phyloP scores from a whole-genome alignment of 2,329 filamentous ascomycete genomes.

The Trichoderma simmonsii region DNA sequence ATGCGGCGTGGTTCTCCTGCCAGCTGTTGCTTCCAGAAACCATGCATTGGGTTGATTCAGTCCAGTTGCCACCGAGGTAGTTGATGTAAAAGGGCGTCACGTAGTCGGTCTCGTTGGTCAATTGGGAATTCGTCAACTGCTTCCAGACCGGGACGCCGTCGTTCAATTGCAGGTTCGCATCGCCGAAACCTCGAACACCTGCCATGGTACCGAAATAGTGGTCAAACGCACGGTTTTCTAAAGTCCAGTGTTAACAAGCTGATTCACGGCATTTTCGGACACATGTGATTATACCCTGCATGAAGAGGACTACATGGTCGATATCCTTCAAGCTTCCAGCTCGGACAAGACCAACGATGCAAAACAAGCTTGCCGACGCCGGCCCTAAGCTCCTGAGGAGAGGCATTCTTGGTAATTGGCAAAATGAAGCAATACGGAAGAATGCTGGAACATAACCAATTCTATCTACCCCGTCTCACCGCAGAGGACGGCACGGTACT shows the following conservation, averaged over 20 bases:
- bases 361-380: neutral
- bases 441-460: neutral
- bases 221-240: constrained; percentile 38
- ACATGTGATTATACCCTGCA: constrained; percentile 40
- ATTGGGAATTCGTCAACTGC: constrained; percentile 40
- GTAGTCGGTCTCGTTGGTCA: constrained; percentile 39
- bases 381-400: neutral
- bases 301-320: constrained; percentile 56
- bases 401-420: neutral
- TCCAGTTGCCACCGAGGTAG: constrained; percentile 49
- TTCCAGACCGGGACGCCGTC: constrained; percentile 44
- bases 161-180: constrained; percentile 53
- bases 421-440: neutral
- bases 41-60: constrained; percentile 54
- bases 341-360: neutral
- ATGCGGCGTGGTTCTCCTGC: constrained; percentile 48
- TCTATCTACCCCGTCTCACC: neutral
- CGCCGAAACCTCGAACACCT: constrained; percentile 52
- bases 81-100: constrained; percentile 55
- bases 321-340: constrained; percentile 38
- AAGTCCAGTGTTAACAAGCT: neutral
- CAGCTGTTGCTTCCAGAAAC: constrained; percentile 50
- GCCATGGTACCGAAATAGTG: constrained; percentile 56
- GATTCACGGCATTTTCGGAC: too few relatives aligned
- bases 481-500: neutral